Conservation (phyloP, 352 stramenopile species). For the Phytophthora fragariaefolia region DNA sequence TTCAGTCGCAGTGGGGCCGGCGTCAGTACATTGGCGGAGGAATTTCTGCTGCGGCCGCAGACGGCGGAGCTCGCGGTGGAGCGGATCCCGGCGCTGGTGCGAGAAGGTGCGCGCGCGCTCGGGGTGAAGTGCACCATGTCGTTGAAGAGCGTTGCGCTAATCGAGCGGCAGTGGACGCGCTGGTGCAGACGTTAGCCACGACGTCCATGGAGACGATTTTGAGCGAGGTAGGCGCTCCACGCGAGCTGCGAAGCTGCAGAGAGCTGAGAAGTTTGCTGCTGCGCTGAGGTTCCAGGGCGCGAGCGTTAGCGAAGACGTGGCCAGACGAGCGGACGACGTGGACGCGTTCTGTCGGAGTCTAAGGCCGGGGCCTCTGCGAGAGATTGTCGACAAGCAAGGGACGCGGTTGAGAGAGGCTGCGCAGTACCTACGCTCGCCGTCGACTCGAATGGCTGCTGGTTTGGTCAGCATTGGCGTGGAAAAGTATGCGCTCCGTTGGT, state of each 20-base stretch:
- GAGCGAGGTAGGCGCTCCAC: constrained; percentile 6
- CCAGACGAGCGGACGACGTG: constrained; percentile 49
- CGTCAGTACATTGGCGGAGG: neutral
- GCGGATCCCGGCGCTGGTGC: constrained; percentile 49
- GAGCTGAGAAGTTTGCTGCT: neutral
- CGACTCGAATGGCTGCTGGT: constrained; percentile 17
- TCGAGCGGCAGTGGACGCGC: constrained; percentile 27
- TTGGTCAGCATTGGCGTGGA: constrained; percentile 21
- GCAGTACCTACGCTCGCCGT: constrained; percentile 37
- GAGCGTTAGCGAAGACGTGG: constrained; percentile 43
- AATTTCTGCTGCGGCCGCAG: neutral
- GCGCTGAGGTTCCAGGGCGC: constrained; percentile 35
- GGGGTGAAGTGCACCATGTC: constrained; percentile 10
- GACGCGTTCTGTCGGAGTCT: constrained; percentile 52
- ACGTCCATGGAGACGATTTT: constrained; percentile 6
- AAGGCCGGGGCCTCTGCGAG: constrained; percentile 48
- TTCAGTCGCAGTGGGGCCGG: constrained; percentile 5
- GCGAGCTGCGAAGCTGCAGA: neutral
- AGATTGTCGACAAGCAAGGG: constrained; percentile 59
- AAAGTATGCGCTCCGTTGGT: constrained; percentile 13
- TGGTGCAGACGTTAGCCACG: constrained; percentile 32
- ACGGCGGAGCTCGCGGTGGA: constrained; percentile 40
- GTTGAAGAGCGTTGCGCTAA: constrained; percentile 1
- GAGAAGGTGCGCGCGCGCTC: constrained; percentile 39
- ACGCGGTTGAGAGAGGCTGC: constrained; percentile 40